A percentile compares a stretch with the other conserved stretches of the same genome.
Evolutionary conservation across 805 yeast genomes (phyloP).

Genomic region (Suhomyces xylopsoci): DNA sequence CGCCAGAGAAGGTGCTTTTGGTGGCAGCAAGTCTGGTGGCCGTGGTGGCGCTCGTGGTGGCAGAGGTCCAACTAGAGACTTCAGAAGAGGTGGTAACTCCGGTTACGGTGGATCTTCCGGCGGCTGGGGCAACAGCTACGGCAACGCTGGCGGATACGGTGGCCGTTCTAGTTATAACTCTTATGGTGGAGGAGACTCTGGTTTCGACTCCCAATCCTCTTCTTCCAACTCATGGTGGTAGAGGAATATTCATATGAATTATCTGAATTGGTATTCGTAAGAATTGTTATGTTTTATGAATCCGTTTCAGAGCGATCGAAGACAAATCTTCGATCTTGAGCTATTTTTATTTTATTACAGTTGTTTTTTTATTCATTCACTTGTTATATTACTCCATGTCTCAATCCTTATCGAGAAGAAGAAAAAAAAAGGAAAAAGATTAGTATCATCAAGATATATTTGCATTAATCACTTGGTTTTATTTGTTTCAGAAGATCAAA

Average conservation of each 20-base stretch:
- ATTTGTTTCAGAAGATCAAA: conserved; percentile 14
- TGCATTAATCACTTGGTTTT: conserved; percentile 25
- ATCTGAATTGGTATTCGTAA: conserved; percentile 7
- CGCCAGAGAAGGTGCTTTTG: conserved; percentile 68
- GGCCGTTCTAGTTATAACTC: conserved; percentile 11
- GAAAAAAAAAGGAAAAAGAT: conserved; percentile 10
- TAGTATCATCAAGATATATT: conserved; percentile 12
- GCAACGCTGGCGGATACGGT: conserved; percentile 10
- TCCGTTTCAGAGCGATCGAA: background rate
- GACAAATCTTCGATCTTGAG: background rate
- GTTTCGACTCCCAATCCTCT: conserved; percentile 28
- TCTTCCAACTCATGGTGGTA: conserved; percentile 44
- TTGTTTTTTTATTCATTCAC: conserved; percentile 10
- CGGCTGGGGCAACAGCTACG: conserved; percentile 17
- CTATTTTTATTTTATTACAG: conserved; percentile 8
- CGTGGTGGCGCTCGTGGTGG: conserved; percentile 46
- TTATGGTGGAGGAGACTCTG: conserved; percentile 21
- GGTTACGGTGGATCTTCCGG: conserved; percentile 20
- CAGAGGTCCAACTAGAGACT: conserved; percentile 56
- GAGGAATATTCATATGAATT: conserved; percentile 3
- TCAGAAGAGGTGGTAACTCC: conserved; percentile 44
- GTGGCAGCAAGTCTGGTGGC: conserved; percentile 30
- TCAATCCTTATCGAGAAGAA: conserved; percentile 21
- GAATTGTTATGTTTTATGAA: conserved; percentile 6
- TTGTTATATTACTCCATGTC: conserved; percentile 21